Conservation (phyloP, 2,329 filamentous ascomycete genomes). For the Laburnicola sp. region DNA sequence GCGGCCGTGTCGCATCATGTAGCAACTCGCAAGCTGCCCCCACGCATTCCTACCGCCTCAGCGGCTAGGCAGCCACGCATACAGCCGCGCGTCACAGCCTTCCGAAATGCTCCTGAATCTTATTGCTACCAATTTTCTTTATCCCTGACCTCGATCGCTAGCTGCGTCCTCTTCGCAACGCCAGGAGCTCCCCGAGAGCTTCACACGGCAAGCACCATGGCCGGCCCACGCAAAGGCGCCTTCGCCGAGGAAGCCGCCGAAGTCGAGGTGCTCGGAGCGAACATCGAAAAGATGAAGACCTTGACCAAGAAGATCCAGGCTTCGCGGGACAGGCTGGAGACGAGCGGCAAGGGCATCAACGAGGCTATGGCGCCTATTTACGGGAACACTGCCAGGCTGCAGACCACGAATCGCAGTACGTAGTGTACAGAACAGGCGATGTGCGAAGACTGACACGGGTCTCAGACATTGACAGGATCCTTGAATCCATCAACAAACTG, state of each 20-base stretch:
- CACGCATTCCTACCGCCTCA: conserved; percentile 16
- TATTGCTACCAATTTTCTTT: neutral
- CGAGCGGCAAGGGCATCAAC: conserved; percentile 85
- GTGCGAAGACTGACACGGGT: conserved; percentile 7
- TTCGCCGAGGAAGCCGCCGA: conserved; percentile 69
- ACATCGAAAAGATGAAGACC: conserved; percentile 87
- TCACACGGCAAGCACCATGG: conserved; percentile 48
- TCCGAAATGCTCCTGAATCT: neutral
- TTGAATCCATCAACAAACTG: conserved; percentile 83
- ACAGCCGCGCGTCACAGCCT: conserved; percentile 3
- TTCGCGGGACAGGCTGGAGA: conserved; percentile 79
- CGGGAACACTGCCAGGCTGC: conserved; percentile 85
- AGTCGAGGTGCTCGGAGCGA: conserved; percentile 67
- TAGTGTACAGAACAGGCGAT: neutral
- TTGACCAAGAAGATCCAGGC: conserved; percentile 95
- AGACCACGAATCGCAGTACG: conserved; percentile 80
- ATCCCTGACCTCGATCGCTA: conserved; percentile 1
- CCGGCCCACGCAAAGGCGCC: conserved; percentile 58
- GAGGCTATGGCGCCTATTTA: conserved; percentile 92
- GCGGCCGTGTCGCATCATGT: conserved; percentile 18
- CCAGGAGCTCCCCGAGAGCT: conserved; percentile 26
- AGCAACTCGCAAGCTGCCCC: conserved; percentile 25
- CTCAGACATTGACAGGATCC: conserved; percentile 79
- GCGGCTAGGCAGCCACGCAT: neutral
- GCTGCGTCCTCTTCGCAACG: conserved; percentile 10